Base-by-base conservation (phyloP, 139 green algal genomes). In the Chlamydomonas schloesseri region DNA sequence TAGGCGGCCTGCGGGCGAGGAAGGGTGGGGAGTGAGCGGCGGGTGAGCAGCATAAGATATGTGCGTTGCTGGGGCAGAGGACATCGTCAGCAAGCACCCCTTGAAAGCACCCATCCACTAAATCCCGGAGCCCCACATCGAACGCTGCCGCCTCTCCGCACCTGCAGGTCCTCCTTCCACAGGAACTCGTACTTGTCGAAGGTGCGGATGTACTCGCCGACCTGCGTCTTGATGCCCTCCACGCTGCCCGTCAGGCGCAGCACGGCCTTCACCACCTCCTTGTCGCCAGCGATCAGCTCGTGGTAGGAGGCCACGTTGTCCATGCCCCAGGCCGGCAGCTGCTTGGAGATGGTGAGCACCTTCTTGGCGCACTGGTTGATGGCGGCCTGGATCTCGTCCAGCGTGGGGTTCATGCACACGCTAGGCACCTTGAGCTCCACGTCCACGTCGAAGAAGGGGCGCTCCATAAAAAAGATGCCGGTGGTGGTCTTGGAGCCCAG, bases 391-490 rank as follows among this genome's bases (percentile, higher is more conserved):
- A 98, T 98, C 28, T 96, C 95, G 29, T 97, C 95, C 76, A 98
- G 92, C 5, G 91, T 91, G 17, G 97, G 97, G 87, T 95, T 96
- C 78, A 98, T 93, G 53, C 86, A 88, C 26, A 99, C 94, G 31
- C 92, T 92, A 9, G 97, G 96, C 53, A 98, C 93, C 75, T 94
- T 96, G 57, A 99, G 95, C 93, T 98, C 93, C 29, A 99, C 94
- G 77, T 98, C 95, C 67, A 97, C 96, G 60, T 97, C 92, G 80
- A 98, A 97, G 90, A 98, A 97, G 46, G 96, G 96, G 21, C 90
- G 87, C 87, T 96, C 95, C 81, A 96, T 91, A 90, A 94, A 98
- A 46, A 94, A 92, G 74, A 97, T 94, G 55, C 94, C 94, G 28
- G 87, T 91, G 31, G 73, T 86, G 21, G 83, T 86, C 73, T 93